These are phyloP conservation scores for Rhodotorula sp. DNA, from an alignment of 1,284 basidiomycete species.

Conservation along the genomic window DNA sequence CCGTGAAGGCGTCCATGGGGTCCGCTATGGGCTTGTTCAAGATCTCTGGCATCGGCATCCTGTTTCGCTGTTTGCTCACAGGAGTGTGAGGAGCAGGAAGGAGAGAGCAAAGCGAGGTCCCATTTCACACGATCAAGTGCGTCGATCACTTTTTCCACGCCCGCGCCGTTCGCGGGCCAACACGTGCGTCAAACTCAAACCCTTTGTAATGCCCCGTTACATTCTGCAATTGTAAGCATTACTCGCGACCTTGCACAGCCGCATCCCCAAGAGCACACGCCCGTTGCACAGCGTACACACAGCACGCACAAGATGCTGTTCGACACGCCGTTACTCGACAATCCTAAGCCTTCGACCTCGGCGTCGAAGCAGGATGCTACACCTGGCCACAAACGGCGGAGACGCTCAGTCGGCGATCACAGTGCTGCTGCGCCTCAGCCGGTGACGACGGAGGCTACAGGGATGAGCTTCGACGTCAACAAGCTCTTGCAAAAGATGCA, in stretches of 20 bases:
- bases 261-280: neutral
- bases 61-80: neutral
- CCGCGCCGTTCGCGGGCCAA: neutral
- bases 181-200: neutral
- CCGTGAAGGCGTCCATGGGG: neutral
- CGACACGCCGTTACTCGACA: constrained; percentile 36
- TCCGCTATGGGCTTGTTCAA: constrained; percentile 10
- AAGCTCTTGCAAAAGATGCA: constrained; percentile 68
- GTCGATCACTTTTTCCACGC: neutral
- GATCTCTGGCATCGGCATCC: constrained; percentile 1
- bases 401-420: constrained; percentile 8
- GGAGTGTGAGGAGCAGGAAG: neutral
- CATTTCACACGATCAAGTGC: neutral
- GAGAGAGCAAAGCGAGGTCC: neutral
- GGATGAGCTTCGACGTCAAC: constrained; percentile 64
- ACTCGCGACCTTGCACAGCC: neutral
- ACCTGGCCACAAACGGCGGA: constrained; percentile 25
- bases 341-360: constrained; percentile 6
- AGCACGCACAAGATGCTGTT: constrained; percentile 26
- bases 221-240: neutral
- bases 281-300: neutral
- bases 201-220: neutral
- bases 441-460: too few species aligned
- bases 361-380: neutral
- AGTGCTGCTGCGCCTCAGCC: too few species aligned